Conservation (phyloP, 2,329 filamentous ascomycete genomes). For the Xylariales sp. region DNA sequence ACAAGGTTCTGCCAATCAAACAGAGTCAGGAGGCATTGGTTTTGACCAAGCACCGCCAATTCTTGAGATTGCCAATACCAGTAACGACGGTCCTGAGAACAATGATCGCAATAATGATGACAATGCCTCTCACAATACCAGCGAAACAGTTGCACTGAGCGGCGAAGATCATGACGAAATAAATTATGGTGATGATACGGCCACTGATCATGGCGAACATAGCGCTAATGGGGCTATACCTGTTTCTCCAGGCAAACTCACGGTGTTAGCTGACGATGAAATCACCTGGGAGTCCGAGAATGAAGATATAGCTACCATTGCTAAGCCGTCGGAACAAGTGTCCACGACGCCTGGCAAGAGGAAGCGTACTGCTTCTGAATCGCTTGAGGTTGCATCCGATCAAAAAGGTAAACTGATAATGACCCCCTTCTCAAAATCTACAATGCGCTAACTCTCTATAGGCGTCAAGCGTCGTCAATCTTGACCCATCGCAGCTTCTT, state of each 20-base stretch:
- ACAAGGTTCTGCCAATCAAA: too few relatives aligned
- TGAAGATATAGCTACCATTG: slow-evolving; percentile 16
- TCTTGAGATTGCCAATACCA: too few relatives aligned
- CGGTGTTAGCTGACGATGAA: slow-evolving; percentile 18
- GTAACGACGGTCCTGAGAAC: too few relatives aligned
- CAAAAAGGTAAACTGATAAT: slow-evolving; percentile 21
- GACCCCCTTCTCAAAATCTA: not conserved
- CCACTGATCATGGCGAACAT: slow-evolving; percentile 12
- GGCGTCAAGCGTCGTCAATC: slow-evolving; percentile 51
- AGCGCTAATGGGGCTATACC: not conserved
- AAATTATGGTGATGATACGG: slow-evolving; percentile 24
- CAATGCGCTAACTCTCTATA: slow-evolving; percentile 25
- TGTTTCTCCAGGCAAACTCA: slow-evolving; percentile 4
- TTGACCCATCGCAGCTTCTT: slow-evolving; percentile 20
- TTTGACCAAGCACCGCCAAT: too few relatives aligned
- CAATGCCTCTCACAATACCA: slow-evolving; percentile 20
- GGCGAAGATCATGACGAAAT: slow-evolving; percentile 28
- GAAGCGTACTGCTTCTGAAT: slow-evolving; percentile 20
- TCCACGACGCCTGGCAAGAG: slow-evolving; percentile 26
- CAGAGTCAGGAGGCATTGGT: too few relatives aligned
- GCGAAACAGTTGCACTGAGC: slow-evolving; percentile 27
- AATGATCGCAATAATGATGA: not conserved
- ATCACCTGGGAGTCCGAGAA: slow-evolving; percentile 30
- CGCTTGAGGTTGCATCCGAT: slow-evolving; percentile 16
- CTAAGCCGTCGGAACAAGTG: slow-evolving; percentile 27